Percentiles rank a stretch among this genome's conserved stretches.
These are phyloP conservation scores for Lachancea cidri DNA, from an alignment of 805 yeast genomes.

Conservation along the genomic window DNA sequence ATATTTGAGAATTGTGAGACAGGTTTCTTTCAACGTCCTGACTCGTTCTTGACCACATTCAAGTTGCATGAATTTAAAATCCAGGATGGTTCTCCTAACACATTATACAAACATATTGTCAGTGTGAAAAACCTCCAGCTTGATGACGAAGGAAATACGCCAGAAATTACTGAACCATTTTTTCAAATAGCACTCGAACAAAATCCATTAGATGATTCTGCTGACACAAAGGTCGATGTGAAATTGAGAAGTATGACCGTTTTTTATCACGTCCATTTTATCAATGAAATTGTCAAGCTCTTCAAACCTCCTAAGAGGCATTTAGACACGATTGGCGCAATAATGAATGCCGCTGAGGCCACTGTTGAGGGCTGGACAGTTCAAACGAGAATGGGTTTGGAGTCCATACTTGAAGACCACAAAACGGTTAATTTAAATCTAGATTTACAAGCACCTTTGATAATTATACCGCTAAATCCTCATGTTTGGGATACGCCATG, in stretches of 20 bases:
- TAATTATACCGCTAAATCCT: constrained; percentile 81
- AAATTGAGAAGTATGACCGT: constrained; percentile 83
- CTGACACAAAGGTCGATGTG: constrained; percentile 72
- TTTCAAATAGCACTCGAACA: constrained; percentile 78
- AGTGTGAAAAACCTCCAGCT: constrained; percentile 64
- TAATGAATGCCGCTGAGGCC: constrained; percentile 91
- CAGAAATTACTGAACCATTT: constrained; percentile 50
- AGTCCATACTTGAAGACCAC: constrained; percentile 91
- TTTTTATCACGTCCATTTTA: constrained; percentile 78
- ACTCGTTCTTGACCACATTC: constrained; percentile 66
- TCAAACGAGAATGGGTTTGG: constrained; percentile 87
- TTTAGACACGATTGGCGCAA: constrained; percentile 80
- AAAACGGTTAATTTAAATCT: constrained; percentile 80
- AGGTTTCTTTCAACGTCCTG: constrained; percentile 69
- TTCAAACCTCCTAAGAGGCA: constrained; percentile 86
- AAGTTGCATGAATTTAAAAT: constrained; percentile 76
- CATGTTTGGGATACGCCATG: constrained; percentile 79
- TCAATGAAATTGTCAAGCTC: constrained; percentile 68
- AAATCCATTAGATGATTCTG: constrained; percentile 78
- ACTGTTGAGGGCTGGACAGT: constrained; percentile 87
- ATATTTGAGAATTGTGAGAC: constrained; percentile 78
- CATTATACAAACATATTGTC: constrained; percentile 82
- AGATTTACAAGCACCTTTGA: constrained; percentile 90
- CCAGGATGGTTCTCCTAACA: constrained; percentile 76
- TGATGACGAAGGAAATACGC: constrained; percentile 29